Percentiles rank a stretch among this genome's conserved stretches.
These are phyloP conservation scores for Colletotrichum siamense DNA, from an alignment of 2,329 filamentous ascomycete genomes.

Conservation along the genomic window DNA sequence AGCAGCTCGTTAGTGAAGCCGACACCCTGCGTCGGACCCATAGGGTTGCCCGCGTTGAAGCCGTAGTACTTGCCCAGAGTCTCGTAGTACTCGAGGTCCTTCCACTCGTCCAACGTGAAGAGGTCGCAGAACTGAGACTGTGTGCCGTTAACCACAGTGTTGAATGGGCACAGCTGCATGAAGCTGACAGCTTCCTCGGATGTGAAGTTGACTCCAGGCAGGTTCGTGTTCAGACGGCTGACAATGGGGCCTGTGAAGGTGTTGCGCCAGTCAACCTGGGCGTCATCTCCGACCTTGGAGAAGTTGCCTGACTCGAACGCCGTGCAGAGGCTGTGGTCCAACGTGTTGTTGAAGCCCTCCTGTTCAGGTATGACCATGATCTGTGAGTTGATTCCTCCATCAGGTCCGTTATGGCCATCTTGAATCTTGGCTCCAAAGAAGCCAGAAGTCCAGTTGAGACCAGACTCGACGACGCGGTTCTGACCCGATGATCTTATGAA, in stretches of 20 bases:
- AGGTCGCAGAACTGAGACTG: conserved; percentile 77
- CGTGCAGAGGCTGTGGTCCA: conserved; percentile 76
- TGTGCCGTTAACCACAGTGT: conserved; percentile 71
- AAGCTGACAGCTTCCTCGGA: conserved; percentile 68
- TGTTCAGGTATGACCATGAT: conserved; percentile 76
- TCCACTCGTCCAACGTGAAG: conserved; percentile 78
- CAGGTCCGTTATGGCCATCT: conserved; percentile 38
- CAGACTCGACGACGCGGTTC: conserved; percentile 75
- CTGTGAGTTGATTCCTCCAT: conserved; percentile 51
- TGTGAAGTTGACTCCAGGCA: conserved; percentile 72
- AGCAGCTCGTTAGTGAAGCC: conserved; percentile 90
- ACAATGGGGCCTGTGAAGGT: conserved; percentile 72
- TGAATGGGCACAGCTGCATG: conserved; percentile 91
- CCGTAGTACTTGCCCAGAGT: conserved; percentile 86
- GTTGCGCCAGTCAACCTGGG: conserved; percentile 63
- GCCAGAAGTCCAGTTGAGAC: conserved; percentile 76
- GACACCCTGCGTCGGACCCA: conserved; percentile 85
- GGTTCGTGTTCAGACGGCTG: conserved; percentile 70
- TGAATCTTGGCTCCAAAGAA: conserved; percentile 60
- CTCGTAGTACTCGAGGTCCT: conserved; percentile 80
- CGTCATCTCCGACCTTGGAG: conserved; percentile 50
- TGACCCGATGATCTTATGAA: conserved; percentile 78
- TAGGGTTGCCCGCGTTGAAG: conserved; percentile 75
- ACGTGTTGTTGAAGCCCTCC: conserved; percentile 75
- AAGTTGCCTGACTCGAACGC: conserved; percentile 69